Conservation (phyloP, 192 early-diverging fungal species). For the Rhizoclosmatium sp. region DNA sequence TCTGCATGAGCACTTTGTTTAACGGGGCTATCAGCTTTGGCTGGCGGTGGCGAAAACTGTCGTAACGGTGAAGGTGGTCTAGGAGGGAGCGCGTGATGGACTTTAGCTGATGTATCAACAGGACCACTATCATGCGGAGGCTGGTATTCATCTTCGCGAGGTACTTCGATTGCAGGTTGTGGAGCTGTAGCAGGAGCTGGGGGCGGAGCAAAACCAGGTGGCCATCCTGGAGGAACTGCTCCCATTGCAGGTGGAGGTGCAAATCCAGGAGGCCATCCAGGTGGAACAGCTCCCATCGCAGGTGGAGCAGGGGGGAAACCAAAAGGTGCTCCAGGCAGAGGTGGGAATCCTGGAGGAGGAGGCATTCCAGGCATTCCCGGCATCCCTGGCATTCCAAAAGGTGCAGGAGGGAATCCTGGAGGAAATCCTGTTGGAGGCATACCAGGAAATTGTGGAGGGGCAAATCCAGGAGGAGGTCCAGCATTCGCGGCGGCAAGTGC, state of each 20-base stretch:
- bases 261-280: slow-evolving; percentile 11
- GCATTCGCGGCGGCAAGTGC: slow-evolving; percentile 17
- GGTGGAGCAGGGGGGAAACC: slow-evolving; percentile 19
- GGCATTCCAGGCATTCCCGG: slow-evolving; percentile 18
- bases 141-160: not conserved
- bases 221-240: not conserved
- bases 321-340: slow-evolving; percentile 9
- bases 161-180: not conserved
- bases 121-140: not conserved
- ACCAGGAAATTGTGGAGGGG: slow-evolving; percentile 6
- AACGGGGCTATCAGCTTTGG: too few relatives aligned
- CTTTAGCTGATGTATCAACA: not conserved
- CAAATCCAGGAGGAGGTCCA: slow-evolving; percentile 2
- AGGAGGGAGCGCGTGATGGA: too few relatives aligned
- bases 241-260: not conserved
- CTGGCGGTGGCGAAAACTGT: too few relatives aligned
- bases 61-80: too few relatives aligned
- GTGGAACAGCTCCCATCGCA: not conserved
- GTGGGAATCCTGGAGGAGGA: slow-evolving; percentile 10
- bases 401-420: slow-evolving; percentile 25
- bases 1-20: too few relatives aligned
- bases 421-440: slow-evolving; percentile 17
- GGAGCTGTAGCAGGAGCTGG: not conserved
- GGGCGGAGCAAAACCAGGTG: not conserved
- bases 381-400: slow-evolving; percentile 19